Base-by-base conservation (phyloP, 257 asterid genomes). In the Ehretia macrophylla region DNA sequence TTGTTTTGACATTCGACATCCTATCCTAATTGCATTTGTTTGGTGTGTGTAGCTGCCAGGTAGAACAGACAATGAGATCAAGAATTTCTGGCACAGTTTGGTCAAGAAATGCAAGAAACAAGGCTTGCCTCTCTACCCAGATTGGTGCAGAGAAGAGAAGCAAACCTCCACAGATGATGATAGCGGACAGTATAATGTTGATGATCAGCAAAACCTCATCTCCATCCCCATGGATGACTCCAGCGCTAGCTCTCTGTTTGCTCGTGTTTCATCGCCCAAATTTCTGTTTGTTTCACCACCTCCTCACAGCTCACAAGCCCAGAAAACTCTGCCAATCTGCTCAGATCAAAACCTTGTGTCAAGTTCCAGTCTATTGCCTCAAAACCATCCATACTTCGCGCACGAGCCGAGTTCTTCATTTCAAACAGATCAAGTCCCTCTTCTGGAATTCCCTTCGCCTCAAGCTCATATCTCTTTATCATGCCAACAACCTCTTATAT, bases 61-160 rank as follows among this genome's bases (percentile, higher is more conserved):
- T 5, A 80, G 87, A 72, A 75, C 87, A 13, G 91, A 80, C 71
- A 80, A 81, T 46, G 85, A 83, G 58, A 72, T 80, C 50, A 80
- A 83, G 83, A 80, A 80, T 39, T 83, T 80, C 59, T 83, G 91
- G 91, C 87, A 83, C 59, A 75, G 79, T 65, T 75, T 78, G 68
- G 67, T 71, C 50, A 80, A 82, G 74, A 80, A 76, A 74, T 75
- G 85, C 59, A 60, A 42, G 21, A 75, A 71, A 53, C 75, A 71
- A 42, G 66, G 72, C 45, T 72, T 71, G 39, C 84, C 75, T 17
- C 35, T 74, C 19, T 77, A 73, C 62, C 79, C 86, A 19, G 55
- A 64, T 42, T 42, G 47, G 22, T 58, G 21, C 21, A 14, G 37
- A 47, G 50, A 20, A 10, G 63, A 72, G 4, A 63, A 52, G 11